These are phyloP conservation scores for Malbranchea cinnamomea DNA, from an alignment of 2,329 filamentous ascomycete species.

Conservation along the genomic window DNA sequence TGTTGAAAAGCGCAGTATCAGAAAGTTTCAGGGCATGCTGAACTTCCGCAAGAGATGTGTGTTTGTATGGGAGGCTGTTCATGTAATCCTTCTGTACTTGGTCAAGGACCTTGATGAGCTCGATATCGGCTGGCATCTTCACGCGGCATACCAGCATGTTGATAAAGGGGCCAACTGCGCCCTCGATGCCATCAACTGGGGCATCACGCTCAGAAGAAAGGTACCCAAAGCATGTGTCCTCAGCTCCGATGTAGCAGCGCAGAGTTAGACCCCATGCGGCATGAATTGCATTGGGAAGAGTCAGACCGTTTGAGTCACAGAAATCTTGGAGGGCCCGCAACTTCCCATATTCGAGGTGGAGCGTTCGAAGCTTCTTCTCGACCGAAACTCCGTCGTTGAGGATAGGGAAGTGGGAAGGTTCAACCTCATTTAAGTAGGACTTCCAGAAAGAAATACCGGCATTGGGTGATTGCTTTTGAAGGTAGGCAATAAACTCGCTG, in stretches of 20 bases:
- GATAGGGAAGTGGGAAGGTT: conserved; percentile 23
- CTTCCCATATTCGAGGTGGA: conserved; percentile 17
- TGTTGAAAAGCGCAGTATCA: conserved; percentile 31
- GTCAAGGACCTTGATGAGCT: conserved; percentile 25
- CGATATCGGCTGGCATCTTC: conserved; percentile 12
- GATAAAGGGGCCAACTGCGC: conserved; percentile 14
- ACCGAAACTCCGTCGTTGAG: conserved; percentile 17
- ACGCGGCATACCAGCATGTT: conserved; percentile 12
- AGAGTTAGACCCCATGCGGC: conserved; percentile 57
- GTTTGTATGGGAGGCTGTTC: conserved; percentile 29
- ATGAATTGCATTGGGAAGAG: conserved; percentile 44
- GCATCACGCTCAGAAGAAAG: conserved; percentile 12
- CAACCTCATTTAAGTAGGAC: conserved; percentile 19
- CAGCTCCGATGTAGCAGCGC: conserved; percentile 46
- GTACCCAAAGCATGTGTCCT: conserved; percentile 36
- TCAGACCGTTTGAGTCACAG: conserved; percentile 32
- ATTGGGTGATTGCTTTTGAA: conserved; percentile 14
- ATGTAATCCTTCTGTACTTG: conserved; percentile 33
- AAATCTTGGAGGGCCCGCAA: conserved; percentile 19
- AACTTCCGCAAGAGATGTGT: conserved; percentile 32
- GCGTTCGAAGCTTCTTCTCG: conserved; percentile 16
- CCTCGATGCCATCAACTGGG: conserved; percentile 9
- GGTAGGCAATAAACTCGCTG: conserved; percentile 21
- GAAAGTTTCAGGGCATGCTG: conserved; percentile 29
- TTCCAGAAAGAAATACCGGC: conserved; percentile 23